Base-by-base conservation (phyloP, 1,284 basidiomycete genomes). In the Cutaneotrichosporon cyanovorans region DNA sequence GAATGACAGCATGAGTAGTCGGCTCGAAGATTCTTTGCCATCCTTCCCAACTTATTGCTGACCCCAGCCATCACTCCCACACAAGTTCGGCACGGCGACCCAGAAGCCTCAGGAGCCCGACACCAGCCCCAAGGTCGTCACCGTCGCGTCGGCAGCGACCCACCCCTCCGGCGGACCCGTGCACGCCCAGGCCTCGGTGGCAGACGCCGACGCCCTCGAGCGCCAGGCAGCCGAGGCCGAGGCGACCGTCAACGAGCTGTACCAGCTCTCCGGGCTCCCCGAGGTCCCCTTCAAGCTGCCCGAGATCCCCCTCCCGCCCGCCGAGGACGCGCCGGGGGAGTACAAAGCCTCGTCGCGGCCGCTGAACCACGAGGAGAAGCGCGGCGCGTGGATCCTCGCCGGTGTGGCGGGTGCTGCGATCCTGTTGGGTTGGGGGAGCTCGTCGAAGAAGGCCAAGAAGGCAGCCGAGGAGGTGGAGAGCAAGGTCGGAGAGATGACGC, bases 111-210 rank as follows among this genome's bases (percentile, higher is more conserved):
- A 32, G 32, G 50, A 44, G 41, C 48, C 12, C 10, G 22, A 28
- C 14, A 21, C 21, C 18, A 25, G 53, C 50, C 85, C 85, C 28
- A 86, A 83, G 65, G 71, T 91, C 43, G 72, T 87, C 35, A 80
- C 87, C 37, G 78, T 87, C 32, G 80, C 80, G 14, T 82, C 82
- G 7, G 75, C 78, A 5, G 75, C 75, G 19, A 84, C 82, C 0
- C 79, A 83, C 60, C 74, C 72, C 31, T 78, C 74, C 48, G 82
- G 80, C 31, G 83, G 83, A 4, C 83, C 83, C 16, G 78, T 79
- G 1, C 76, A 83, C 14, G 41, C 32, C 16, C 8, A 25, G 5
- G 20, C 16, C 30, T 18, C 30, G 18, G 40, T 22, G 14, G 19
- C 31, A 10, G 40, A 41, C 30, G 41, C 35, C 25, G 23, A 44